These are phyloP conservation scores for Glarea lozoyensis DNA, from an alignment of 495 filamentous ascomycete genomes.

Conservation along the genomic window DNA sequence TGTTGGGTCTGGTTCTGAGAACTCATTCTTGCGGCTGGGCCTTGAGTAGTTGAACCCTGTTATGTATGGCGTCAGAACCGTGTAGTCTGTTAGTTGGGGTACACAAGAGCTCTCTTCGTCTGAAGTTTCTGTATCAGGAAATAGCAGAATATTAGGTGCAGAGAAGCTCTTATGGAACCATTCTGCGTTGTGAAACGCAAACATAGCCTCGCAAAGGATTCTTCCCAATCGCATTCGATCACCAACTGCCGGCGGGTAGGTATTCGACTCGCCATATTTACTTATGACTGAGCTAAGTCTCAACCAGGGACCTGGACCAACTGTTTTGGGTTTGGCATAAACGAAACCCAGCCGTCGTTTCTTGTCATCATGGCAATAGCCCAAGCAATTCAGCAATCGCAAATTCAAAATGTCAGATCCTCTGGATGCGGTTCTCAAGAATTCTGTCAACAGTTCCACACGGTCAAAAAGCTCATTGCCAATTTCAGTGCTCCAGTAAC, in stretches of 20 bases:
- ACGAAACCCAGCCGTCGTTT: not conserved
- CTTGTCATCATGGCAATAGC: conserved; percentile 1
- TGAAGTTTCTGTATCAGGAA: not conserved
- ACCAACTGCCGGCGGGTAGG: not conserved
- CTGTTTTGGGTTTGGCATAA: not conserved
- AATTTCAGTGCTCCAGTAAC: not conserved
- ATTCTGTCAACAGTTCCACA: not conserved
- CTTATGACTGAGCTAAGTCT: not conserved
- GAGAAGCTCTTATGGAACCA: not conserved
- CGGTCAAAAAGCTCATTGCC: not conserved
- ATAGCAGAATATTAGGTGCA: not conserved
- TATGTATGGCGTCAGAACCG: not conserved
- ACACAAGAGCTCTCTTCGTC: not conserved
- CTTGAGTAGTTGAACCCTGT: not conserved
- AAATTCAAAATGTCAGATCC: not conserved
- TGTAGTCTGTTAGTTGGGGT: not conserved
- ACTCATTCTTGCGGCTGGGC: not conserved
- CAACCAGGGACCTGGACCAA: not conserved
- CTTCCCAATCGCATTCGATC: not conserved
- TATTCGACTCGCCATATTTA: not conserved
- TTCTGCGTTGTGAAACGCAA: not conserved
- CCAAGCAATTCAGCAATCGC: not conserved
- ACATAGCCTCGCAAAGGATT: not conserved
- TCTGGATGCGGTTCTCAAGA: not conserved
- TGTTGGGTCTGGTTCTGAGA: not conserved